A percentile compares a stretch with the other conserved stretches of the same genome.
Conservation (phyloP, 2,329 filamentous ascomycete genomes). For the Cordyceps farinosa region DNA sequence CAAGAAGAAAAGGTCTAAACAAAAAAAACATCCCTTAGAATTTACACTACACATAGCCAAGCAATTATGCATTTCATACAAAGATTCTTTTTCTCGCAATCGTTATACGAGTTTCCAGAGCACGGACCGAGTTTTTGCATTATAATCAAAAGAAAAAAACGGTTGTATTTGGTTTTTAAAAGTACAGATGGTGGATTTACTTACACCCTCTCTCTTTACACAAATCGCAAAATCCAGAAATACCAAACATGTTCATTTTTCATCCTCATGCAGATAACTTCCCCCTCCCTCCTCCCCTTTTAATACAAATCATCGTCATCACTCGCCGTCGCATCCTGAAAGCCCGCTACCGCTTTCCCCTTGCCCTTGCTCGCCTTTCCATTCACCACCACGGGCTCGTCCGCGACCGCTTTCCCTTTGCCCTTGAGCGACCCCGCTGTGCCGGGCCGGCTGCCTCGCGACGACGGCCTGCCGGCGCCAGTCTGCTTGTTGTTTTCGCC, state of each 20-base stretch:
- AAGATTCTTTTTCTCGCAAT: not conserved
- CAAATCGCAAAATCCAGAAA: not conserved
- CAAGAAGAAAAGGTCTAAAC: slow-evolving; percentile 11
- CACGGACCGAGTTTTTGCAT: not conserved
- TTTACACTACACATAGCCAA: slow-evolving; percentile 15
- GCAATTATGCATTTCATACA: slow-evolving; percentile 8
- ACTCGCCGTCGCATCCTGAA: slow-evolving; percentile 51
- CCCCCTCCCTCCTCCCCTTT: not conserved
- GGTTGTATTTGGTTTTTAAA: not conserved
- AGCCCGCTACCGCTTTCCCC: slow-evolving; percentile 51
- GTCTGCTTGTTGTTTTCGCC: slow-evolving; percentile 33
- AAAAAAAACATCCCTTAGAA: not conserved
- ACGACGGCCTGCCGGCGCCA: slow-evolving; percentile 25
- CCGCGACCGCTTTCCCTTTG: slow-evolving; percentile 36
- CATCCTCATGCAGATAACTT: not conserved
- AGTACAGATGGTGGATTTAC: not conserved
- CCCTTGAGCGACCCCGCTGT: slow-evolving; percentile 21
- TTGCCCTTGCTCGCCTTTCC: slow-evolving; percentile 47
- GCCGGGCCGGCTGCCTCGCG: slow-evolving; percentile 31
- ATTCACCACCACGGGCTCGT: slow-evolving; percentile 30
- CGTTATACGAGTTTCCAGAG: too few relatives aligned
- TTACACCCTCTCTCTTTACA: too few relatives aligned
- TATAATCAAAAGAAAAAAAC: not conserved
- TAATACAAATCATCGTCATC: slow-evolving; percentile 58
- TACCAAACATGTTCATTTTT: not conserved